phyloP scores from a whole-genome alignment of 345 rosid species.

The Viola odorata region DNA sequence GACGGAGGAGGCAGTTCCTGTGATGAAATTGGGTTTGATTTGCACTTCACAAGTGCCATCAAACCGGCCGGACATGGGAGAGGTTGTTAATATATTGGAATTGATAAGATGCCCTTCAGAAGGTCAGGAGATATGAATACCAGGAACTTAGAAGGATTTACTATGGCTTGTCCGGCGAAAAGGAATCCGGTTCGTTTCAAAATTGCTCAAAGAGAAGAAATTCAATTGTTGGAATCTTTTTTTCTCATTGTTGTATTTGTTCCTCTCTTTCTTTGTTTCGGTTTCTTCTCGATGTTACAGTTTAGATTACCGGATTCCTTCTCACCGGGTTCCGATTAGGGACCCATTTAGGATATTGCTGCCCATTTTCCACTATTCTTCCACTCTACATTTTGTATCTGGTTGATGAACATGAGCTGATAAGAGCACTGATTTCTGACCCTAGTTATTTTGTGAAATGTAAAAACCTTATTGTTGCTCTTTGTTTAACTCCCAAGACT shows the following conservation, averaged over 20 bases:
- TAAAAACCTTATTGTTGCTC: background rate
- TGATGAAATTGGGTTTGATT: slow-evolving; percentile 78
- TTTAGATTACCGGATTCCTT: slow-evolving; percentile 58
- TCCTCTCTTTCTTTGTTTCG: slow-evolving; percentile 22
- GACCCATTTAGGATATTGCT: slow-evolving; percentile 24
- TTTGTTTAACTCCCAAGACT: background rate
- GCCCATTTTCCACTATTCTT: slow-evolving; percentile 7
- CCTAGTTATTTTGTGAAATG: background rate
- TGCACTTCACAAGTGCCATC: slow-evolving; percentile 97
- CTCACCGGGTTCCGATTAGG: slow-evolving; percentile 62
- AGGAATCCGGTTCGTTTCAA: slow-evolving; percentile 64
- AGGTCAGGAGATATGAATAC: slow-evolving; percentile 48
- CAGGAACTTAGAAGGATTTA: slow-evolving; percentile 12
- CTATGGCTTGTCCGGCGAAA: slow-evolving; percentile 54
- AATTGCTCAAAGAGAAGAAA: slow-evolving; percentile 26
- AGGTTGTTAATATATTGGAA: slow-evolving; percentile 84
- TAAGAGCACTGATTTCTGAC: slow-evolving; percentile 2
- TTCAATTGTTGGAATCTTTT: slow-evolving; percentile 27
- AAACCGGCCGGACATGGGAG: slow-evolving; percentile 92
- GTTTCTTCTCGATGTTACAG: slow-evolving; percentile 36
- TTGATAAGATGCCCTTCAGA: slow-evolving; percentile 74
- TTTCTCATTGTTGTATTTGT: slow-evolving; percentile 21
- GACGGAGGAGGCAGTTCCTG: slow-evolving; percentile 77
- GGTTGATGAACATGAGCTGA: background rate
- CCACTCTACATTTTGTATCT: slow-evolving; percentile 3